Evolutionary conservation across 2,329 filamentous ascomycete species (phyloP).

Genomic region (Xylaria multiplex): DNA sequence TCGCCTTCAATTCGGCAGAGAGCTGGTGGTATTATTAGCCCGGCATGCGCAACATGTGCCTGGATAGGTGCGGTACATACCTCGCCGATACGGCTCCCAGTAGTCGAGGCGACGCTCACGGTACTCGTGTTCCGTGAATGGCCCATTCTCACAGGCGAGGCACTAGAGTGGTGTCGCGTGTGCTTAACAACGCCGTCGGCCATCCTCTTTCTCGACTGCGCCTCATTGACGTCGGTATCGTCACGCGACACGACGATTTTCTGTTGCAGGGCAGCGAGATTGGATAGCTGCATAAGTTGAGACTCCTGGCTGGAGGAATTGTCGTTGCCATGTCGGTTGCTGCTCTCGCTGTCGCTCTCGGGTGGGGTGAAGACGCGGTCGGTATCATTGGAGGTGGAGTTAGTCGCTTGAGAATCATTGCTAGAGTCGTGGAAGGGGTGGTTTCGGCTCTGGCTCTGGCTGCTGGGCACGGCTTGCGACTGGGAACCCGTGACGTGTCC

Average conservation of each 20-base stretch:
- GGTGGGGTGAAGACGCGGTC: conserved; percentile 58
- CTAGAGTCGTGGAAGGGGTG: conserved; percentile 48
- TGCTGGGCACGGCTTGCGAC: conserved; percentile 31
- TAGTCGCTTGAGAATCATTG: conserved; percentile 58
- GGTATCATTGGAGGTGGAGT: conserved; percentile 52
- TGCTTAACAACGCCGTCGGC: conserved; percentile 79
- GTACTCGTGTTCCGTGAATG: conserved; percentile 79
- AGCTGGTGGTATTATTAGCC: conserved; percentile 44
- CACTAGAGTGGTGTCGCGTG: conserved; percentile 52
- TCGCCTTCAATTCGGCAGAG: conserved; percentile 75
- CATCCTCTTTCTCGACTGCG: conserved; percentile 73
- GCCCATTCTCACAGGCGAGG: conserved; percentile 60
- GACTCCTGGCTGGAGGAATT: conserved; percentile 63
- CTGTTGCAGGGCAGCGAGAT: conserved; percentile 65
- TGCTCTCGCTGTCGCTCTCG: conserved; percentile 55
- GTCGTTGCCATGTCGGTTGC: conserved; percentile 52
- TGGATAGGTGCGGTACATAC: conserved; percentile 60
- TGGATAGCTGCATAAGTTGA: conserved; percentile 67
- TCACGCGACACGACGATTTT: conserved; percentile 56
- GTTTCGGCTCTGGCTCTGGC: conserved; percentile 43
- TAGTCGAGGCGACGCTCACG: conserved; percentile 68
- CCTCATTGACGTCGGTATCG: conserved; percentile 47
- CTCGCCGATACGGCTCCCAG: conserved; percentile 79
- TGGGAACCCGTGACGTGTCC: conserved; percentile 18
- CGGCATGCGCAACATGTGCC: conserved; percentile 22